Percentiles rank a stretch among this genome's conserved stretches.
Conservation (phyloP, 2,329 filamentous ascomycete genomes). For the Fusarium staphyleae region DNA sequence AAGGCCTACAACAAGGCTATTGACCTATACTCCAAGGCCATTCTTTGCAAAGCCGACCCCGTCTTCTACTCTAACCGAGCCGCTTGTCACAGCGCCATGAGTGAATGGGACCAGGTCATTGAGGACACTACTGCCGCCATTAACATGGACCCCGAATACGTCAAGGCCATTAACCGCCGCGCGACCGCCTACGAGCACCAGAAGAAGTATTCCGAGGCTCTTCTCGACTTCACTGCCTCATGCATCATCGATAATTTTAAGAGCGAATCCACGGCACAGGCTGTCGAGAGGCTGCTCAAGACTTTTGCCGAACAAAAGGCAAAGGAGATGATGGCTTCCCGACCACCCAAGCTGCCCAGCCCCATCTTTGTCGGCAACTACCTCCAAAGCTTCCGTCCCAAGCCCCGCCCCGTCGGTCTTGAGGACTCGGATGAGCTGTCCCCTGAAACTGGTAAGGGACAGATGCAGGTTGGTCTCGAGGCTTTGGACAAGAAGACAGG, state of each 20-base stretch:
- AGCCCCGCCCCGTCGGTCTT: constrained; percentile 79
- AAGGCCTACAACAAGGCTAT: constrained; percentile 96
- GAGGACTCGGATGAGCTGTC: constrained; percentile 81
- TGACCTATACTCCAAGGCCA: constrained; percentile 92
- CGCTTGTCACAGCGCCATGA: constrained; percentile 93
- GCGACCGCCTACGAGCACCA: constrained; percentile 97
- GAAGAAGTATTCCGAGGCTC: constrained; percentile 87
- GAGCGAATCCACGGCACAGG: constrained; percentile 86
- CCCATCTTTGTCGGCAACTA: constrained; percentile 98
- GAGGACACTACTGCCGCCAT: constrained; percentile 96
- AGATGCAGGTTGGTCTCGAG: constrained; percentile 82
- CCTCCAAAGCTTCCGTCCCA: constrained; percentile 94
- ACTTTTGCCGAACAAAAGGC: constrained; percentile 96
- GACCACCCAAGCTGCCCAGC: constrained; percentile 87
- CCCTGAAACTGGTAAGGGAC: constrained; percentile 81
- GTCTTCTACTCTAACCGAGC: constrained; percentile 99
- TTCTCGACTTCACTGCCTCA: constrained; percentile 97
- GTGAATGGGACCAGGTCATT: constrained; percentile 93
- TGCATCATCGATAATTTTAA: constrained; percentile 99
- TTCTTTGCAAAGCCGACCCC: constrained; percentile 95
- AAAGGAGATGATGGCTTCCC: constrained; percentile 86
- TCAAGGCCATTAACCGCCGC: constrained; percentile 96
- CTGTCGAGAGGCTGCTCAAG: constrained; percentile 92
- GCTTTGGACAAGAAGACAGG: constrained; percentile 86
- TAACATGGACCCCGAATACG: constrained; percentile 91